Evolutionary conservation across 768 basidiomycete genomes (phyloP).

Genomic region (Xerocomellus intermedius): DNA sequence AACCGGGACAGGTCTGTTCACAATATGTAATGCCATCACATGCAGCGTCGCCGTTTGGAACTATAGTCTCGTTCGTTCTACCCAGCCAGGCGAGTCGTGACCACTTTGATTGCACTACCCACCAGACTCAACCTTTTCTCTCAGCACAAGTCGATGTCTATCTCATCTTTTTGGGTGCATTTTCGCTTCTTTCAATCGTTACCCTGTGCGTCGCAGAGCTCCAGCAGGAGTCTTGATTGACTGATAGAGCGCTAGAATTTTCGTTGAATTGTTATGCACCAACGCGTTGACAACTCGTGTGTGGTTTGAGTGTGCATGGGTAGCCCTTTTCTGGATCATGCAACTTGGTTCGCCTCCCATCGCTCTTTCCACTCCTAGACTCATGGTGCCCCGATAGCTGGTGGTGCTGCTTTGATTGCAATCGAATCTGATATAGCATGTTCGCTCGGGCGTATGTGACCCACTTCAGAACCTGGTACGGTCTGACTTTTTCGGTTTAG

Average conservation of each 20-base stretch:
- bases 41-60: slow-evolving; percentile 73
- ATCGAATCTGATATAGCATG: slow-evolving; percentile 39
- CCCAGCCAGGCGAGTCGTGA: slow-evolving; percentile 40
- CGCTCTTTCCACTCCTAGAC: background rate
- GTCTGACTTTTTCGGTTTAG: slow-evolving; percentile 4
- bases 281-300: slow-evolving; percentile 56
- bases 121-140: slow-evolving; percentile 8
- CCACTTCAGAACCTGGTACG: background rate
- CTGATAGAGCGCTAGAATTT: slow-evolving; percentile 39
- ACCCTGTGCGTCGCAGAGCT: slow-evolving; percentile 46
- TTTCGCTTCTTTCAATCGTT: slow-evolving; percentile 58
- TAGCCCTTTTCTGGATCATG: slow-evolving; percentile 54
- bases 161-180: slow-evolving; percentile 57
- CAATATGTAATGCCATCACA: slow-evolving; percentile 62
- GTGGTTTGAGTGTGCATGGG: slow-evolving; percentile 72
- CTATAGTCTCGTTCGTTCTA: slow-evolving; percentile 44
- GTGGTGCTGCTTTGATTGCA: slow-evolving; percentile 48
- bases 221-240: background rate
- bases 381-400: slow-evolving; percentile 39
- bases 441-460: slow-evolving; percentile 25
- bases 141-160: slow-evolving; percentile 55
- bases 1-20: slow-evolving; percentile 48
- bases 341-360: slow-evolving; percentile 50
- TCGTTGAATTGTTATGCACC: slow-evolving; percentile 54
- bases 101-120: background rate